Percentiles rank a stretch among this genome's conserved stretches.
phyloP scores from a whole-genome alignment of 2,329 filamentous ascomycete species.

The Fonsecaea pedrosoi region DNA sequence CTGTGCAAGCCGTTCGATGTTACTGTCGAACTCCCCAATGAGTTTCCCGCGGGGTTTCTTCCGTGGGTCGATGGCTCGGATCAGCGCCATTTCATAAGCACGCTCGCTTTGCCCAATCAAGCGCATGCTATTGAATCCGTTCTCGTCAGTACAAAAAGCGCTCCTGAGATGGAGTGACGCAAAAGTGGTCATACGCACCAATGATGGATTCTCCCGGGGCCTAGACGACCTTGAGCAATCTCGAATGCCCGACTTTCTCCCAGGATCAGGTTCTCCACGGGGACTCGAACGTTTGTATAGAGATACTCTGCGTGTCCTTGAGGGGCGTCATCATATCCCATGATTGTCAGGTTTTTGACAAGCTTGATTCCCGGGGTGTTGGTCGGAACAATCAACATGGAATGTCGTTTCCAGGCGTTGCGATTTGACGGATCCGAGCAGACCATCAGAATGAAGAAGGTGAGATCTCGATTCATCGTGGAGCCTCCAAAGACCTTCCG shows the following conservation, averaged over 20 bases:
- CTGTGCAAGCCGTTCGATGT: conserved; percentile 84
- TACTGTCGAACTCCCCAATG: conserved; percentile 80
- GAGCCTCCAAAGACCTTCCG: conserved; percentile 46
- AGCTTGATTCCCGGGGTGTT: conserved; percentile 69
- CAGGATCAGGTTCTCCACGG: conserved; percentile 71
- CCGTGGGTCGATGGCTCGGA: conserved; percentile 78
- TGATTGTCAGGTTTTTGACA: conserved; percentile 82
- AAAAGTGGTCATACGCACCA: conserved; percentile 42
- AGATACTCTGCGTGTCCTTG: conserved; percentile 85
- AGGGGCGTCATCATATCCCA: conserved; percentile 80
- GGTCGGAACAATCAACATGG: conserved; percentile 79
- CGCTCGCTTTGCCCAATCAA: conserved; percentile 81
- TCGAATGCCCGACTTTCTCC: conserved; percentile 87
- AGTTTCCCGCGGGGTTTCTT: conserved; percentile 86
- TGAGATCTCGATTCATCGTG: conserved; percentile 44
- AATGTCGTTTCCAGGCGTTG: conserved; percentile 80
- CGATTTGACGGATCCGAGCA: conserved; percentile 75
- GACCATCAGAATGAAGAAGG: conserved; percentile 87
- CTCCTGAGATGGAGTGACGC: too few species aligned
- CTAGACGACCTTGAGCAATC: conserved; percentile 88
- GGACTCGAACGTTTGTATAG: conserved; percentile 83
- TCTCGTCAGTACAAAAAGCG: too few species aligned
- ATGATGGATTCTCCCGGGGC: conserved; percentile 88
- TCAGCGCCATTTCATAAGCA: conserved; percentile 85
- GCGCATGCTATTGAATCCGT: conserved; percentile 63